These are phyloP conservation scores for Prosopis cineraria DNA, from an alignment of 306 rosid species.

Conservation along the genomic window DNA sequence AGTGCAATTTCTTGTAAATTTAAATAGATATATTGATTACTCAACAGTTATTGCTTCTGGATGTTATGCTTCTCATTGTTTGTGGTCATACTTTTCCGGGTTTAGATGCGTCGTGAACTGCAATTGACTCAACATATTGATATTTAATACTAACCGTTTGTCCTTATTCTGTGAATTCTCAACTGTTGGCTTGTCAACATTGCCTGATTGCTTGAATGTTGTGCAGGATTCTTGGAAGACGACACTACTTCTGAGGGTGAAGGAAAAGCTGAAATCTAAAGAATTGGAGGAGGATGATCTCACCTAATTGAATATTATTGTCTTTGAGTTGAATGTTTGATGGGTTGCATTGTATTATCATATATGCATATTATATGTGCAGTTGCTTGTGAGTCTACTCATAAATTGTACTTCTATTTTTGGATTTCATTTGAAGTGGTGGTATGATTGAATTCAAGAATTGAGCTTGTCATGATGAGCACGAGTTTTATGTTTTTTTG, in stretches of 20 bases:
- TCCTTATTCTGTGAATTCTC: slow-evolving; percentile 10
- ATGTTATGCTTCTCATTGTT: neutral
- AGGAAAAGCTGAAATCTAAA: slow-evolving; percentile 95
- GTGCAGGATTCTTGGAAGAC: slow-evolving; percentile 93
- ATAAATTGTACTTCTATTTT: slow-evolving; percentile 41
- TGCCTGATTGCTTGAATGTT: slow-evolving; percentile 21
- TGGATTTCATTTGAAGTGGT: slow-evolving; percentile 37
- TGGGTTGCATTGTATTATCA: slow-evolving; percentile 40
- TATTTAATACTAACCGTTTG: neutral
- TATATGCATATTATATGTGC: slow-evolving; percentile 33
- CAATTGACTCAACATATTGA: neutral
- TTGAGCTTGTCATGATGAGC: slow-evolving; percentile 29
- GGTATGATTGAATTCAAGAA: slow-evolving; percentile 30
- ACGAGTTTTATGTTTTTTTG: neutral
- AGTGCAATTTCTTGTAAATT: no score
- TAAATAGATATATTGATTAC: neutral
- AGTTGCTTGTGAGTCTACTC: slow-evolving; percentile 36
- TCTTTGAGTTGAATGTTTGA: slow-evolving; percentile 36
- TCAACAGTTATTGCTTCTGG: neutral
- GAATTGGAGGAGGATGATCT: slow-evolving; percentile 99
- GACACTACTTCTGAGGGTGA: slow-evolving; percentile 92
- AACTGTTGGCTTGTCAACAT: slow-evolving; percentile 5
- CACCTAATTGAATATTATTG: slow-evolving; percentile 51
- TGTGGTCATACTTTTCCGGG: neutral
- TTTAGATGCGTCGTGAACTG: slow-evolving; percentile 3